Conservation (phyloP, 1,139 yeast genomes). For the Pichia sp. region DNA sequence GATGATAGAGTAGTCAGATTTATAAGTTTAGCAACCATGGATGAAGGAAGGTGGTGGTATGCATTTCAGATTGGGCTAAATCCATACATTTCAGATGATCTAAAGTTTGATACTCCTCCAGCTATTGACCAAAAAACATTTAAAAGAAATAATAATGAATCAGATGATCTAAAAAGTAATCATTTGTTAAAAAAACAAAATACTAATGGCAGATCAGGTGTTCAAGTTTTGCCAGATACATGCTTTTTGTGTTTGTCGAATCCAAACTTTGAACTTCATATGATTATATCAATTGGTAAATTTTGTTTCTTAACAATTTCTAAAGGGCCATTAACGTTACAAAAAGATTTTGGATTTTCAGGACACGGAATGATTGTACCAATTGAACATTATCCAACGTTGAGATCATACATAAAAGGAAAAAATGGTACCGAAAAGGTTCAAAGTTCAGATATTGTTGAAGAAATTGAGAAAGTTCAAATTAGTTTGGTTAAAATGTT, state of each 20-base stretch:
- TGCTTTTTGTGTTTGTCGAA: slow-evolving; percentile 86
- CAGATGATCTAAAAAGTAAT: background rate
- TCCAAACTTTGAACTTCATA: slow-evolving; percentile 70
- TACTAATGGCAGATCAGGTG: background rate
- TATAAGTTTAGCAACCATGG: slow-evolving; percentile 56
- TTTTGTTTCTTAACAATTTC: slow-evolving; percentile 69
- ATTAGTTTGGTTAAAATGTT: slow-evolving; percentile 43
- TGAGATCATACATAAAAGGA: slow-evolving; percentile 24
- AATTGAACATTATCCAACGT: slow-evolving; percentile 60
- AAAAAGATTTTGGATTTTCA: slow-evolving; percentile 45
- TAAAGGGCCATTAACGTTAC: slow-evolving; percentile 73
- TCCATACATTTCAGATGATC: background rate
- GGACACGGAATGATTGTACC: slow-evolving; percentile 88
- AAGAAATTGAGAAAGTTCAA: slow-evolving; percentile 41
- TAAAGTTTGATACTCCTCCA: background rate
- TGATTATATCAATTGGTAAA: slow-evolving; percentile 71
- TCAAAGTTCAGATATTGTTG: slow-evolving; percentile 33
- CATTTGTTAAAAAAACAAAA: background rate
- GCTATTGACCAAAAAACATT: background rate
- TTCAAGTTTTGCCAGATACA: slow-evolving; percentile 42
- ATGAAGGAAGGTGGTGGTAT: slow-evolving; percentile 62
- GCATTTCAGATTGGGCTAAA: slow-evolving; percentile 45
- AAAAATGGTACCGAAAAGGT: slow-evolving; percentile 21
- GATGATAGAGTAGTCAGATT: slow-evolving; percentile 44
- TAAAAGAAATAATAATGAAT: slow-evolving; percentile 1